These are phyloP conservation scores for Fusarium verticillioides DNA, from an alignment of 2,329 filamentous ascomycete species.

Conservation along the genomic window DNA sequence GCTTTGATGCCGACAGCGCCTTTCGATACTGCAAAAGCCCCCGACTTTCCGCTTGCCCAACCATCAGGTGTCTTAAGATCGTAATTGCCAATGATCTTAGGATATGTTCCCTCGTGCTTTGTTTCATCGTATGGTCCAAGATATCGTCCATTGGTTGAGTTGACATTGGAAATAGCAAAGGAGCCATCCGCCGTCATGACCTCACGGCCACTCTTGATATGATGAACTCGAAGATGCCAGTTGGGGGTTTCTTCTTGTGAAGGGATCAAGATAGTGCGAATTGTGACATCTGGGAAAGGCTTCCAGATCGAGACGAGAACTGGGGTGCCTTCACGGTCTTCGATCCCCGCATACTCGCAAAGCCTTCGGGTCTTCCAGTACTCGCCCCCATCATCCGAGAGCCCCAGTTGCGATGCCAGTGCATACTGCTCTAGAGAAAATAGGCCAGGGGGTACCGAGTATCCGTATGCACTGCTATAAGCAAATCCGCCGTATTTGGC, in stretches of 20 bases:
- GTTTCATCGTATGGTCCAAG: conserved; percentile 61
- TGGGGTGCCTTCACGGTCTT: conserved; percentile 63
- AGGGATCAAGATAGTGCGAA: conserved; percentile 74
- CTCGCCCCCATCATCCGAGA: conserved; percentile 82
- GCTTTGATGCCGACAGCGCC: conserved; percentile 68
- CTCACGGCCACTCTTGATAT: conserved; percentile 67
- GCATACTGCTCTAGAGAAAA: conserved; percentile 82
- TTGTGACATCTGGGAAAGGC: conserved; percentile 74
- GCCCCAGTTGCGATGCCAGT: conserved; percentile 77
- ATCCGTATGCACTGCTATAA: conserved; percentile 80
- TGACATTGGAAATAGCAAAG: conserved; percentile 74
- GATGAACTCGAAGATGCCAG: conserved; percentile 77
- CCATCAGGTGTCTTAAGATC: conserved; percentile 65
- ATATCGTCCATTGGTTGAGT: conserved; percentile 59
- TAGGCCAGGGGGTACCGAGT: conserved; percentile 79
- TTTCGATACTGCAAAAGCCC: conserved; percentile 67
- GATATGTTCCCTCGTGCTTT: conserved; percentile 62
- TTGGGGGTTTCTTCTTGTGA: conserved; percentile 67
- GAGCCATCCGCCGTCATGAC: conserved; percentile 79
- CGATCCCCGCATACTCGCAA: conserved; percentile 72
- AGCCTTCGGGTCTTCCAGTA: conserved; percentile 81
- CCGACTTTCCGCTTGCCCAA: conserved; percentile 60
- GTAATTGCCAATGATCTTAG: conserved; percentile 70
- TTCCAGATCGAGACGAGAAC: conserved; percentile 77
- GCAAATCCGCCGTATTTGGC: conserved; percentile 85